Evolutionary conservation across 1,139 yeast genomes (phyloP).

Genomic region (Pichia sp.): DNA sequence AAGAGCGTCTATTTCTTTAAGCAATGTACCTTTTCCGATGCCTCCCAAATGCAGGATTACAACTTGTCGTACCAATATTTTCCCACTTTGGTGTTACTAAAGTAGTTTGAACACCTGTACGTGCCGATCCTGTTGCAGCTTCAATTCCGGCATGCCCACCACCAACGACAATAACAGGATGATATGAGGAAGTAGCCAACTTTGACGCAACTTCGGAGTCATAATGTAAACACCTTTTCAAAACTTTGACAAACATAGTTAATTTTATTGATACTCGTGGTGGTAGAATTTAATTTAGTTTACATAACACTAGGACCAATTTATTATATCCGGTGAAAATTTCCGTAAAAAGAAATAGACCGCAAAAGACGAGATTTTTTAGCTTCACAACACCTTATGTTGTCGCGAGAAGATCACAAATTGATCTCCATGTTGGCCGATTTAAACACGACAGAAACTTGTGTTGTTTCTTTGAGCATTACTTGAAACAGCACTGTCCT

Average conservation of each 20-base stretch:
- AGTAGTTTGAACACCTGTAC: slow-evolving; percentile 68
- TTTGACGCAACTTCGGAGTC: slow-evolving; percentile 35
- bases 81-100: slow-evolving; percentile 68
- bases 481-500: too few relatives aligned
- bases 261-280: too few relatives aligned
- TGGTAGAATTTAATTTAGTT: too few relatives aligned
- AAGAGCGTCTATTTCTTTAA: slow-evolving; percentile 90
- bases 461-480: too few relatives aligned
- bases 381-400: too few relatives aligned
- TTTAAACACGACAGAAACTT: too few relatives aligned
- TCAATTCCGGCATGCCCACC: slow-evolving; percentile 99
- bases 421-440: too few relatives aligned
- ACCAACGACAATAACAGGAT: slow-evolving; percentile 83
- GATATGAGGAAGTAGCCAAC: slow-evolving; percentile 31
- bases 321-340: too few relatives aligned
- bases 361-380: too few relatives aligned
- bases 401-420: too few relatives aligned
- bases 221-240: slow-evolving; percentile 20
- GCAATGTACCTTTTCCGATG: slow-evolving; percentile 90
- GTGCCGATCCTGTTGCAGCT: slow-evolving; percentile 90
- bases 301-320: not conserved
- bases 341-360: slow-evolving; percentile 1
- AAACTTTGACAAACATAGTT: not conserved
- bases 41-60: slow-evolving; percentile 98
- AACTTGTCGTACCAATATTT: slow-evolving; percentile 89